Base-by-base conservation (phyloP, 768 basidiomycete species). In the Trametes punicea region DNA sequence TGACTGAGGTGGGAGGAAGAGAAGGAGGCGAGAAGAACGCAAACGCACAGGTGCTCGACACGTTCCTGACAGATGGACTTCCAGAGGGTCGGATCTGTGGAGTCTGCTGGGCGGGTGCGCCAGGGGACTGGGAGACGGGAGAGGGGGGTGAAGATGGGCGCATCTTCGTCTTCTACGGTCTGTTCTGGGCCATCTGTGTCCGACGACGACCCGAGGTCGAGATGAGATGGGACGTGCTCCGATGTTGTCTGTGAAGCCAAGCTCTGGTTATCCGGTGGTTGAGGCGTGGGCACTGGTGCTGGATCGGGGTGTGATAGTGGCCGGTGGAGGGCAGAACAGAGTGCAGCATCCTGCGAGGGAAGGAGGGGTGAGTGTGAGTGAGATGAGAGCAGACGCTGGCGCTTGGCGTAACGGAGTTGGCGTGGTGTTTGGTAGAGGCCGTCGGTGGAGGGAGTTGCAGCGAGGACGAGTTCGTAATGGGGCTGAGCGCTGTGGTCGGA, bases 51-150 rank as follows among this genome's bases (percentile, higher is more conserved):
- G 38, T 51, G 44, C 21, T 60, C 49, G 0, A 63, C 59, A 5
- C 62, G 62, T 38, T 59, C 57, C 39, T 62, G 56, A 21, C 61
- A 62, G 6, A 44, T 46, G 2, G 33, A 6, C 36, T 62, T 62
- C 61, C 61, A 62, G 2, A 59, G 26, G 6, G 41, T 29, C 21
- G 33, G 34, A 16, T 59, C 58, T 8, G 45, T 51, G 8, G 27
- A 26, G 36, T 50, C 53, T 7, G 42, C 33, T 2, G 30, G 27
- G 13, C 47, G 46, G 4, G 45, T n/a, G 16, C 58, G 40, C 29
- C 6, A 25, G 8, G 40, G 21, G 13, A 46, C 23, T 0, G 21
- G 39, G 3, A 26, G 51, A 7, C 57, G 51, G 20, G 39, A 11
- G 8, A 58, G 29, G 4, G 57, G 36, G 23, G 57, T 52, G 39